Conservation (phyloP, 768 basidiomycete genomes). For the Clitopilus hobsonii region DNA sequence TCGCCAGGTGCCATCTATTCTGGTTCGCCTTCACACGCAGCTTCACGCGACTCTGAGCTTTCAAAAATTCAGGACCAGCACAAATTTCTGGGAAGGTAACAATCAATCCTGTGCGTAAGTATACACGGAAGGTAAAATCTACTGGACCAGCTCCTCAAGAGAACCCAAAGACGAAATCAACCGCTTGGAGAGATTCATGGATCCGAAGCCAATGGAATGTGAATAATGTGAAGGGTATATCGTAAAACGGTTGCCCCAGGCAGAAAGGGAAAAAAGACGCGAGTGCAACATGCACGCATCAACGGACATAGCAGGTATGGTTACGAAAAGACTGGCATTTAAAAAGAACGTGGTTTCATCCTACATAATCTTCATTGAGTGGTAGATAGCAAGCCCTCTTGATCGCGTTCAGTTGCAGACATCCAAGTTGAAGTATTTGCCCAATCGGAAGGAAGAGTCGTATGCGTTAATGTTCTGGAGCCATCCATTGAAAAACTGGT, state of each 20-base stretch:
- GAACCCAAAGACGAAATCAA: not conserved
- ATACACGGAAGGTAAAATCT: not conserved
- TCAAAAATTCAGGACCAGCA: not conserved
- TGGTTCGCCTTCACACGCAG: not conserved
- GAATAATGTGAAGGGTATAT: not conserved
- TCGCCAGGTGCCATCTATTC: not conserved
- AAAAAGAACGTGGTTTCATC: not conserved
- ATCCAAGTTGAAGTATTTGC: conserved; percentile 66
- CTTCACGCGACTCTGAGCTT: not conserved
- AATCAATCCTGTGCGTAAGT: not conserved
- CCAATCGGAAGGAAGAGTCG: conserved; percentile 35
- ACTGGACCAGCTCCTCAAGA: not conserved
- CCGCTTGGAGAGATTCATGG: not conserved
- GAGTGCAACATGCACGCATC: no score
- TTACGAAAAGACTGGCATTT: conserved; percentile 1
- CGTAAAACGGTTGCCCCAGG: not conserved
- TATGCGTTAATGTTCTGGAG: conserved; percentile 54
- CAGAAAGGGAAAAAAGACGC: no score
- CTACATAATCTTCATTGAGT: not conserved
- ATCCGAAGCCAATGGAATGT: not conserved
- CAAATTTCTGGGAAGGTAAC: no score
- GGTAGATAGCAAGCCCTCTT: conserved; percentile 6
- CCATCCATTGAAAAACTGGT: conserved; percentile 75
- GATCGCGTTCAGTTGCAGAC: conserved; percentile 20
- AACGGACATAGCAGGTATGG: no score